Evolutionary conservation across 2,329 filamentous ascomycete genomes (phyloP), one percentile per base, ranked within the genome.

Genomic region (Arthrobotrys sphaeroides): DNA sequence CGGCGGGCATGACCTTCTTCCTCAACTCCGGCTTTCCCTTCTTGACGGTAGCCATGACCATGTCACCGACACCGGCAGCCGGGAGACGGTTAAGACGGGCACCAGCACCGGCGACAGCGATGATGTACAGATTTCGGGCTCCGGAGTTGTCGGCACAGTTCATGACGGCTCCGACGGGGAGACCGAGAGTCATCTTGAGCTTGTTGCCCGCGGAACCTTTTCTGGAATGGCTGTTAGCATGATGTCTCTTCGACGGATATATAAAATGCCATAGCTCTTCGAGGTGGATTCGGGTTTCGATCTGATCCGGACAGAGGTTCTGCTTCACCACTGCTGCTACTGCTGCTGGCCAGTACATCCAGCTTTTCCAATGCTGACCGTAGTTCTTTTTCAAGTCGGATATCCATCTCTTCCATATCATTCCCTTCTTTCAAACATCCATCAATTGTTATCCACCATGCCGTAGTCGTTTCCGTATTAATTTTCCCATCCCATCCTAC

Each of bases 101-200:
- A 88, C 94, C 94, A 84, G 95, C 93, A 86, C 94, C 94, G 90
- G 96, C 97, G 87, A 99, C 94, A 85, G 94, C 91, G 88, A 99
- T 98, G 90, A 98, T 97, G 92, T 98, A 99, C 80, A 99, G 88
- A 88, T 98, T 98, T 82, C 93, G 93, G 83, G 94, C 94, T 83
- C 94, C 94, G 78, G 94, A 97, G 92, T 98, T 98, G 89, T 99
- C 95, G 85, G 90, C 92, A 91, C 95, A 99, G 90, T 99, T 99
- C 93, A 99, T 96, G 86, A 98, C 94, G 84, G 95, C 95, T 86
- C 95, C 95, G 85, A 97, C 93, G 87, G 95, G 95, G 83, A 99
- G 93, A 97, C 93, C 95, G 87, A 99, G 93, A 86, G 95, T 97
- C 95, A 99, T 99, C 92, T 97, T 98, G 84, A 98, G 92, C 92